Evolutionary conservation across 371 early-diverging fungal genomes (phyloP).

Genomic region (Lichtheimia ornata): DNA sequence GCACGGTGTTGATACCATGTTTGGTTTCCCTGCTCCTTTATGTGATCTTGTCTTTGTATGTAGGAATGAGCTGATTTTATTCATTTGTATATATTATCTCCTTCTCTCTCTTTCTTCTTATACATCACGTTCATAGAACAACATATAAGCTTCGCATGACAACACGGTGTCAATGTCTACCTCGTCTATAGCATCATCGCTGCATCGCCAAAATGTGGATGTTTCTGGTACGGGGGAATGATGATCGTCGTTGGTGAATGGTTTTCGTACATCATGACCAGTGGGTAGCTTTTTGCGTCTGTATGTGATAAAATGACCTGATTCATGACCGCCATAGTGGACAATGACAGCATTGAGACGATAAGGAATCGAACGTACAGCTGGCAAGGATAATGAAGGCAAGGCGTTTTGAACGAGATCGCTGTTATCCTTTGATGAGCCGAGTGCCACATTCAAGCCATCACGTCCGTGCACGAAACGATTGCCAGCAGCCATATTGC

Average conservation of each 20-base stretch:
- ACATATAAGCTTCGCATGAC: conserved; percentile 26
- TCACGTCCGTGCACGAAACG: conserved; percentile 42
- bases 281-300: conserved; percentile 50
- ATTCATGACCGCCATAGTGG: conserved; percentile 74
- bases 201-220: conserved; percentile 71
- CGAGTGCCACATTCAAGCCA: conserved; percentile 37
- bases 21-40: too few species aligned
- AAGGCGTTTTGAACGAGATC: conserved; percentile 38
- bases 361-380: conserved; percentile 53
- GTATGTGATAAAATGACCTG: conserved; percentile 41
- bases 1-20: too few species aligned
- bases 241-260: conserved; percentile 21
- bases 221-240: conserved; percentile 49
- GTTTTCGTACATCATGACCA: conserved; percentile 44
- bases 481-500: conserved; percentile 49
- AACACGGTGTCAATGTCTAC: conserved; percentile 72
- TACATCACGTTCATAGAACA: conserved; percentile 18
- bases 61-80: too few species aligned
- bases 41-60: too few species aligned
- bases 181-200: conserved; percentile 85
- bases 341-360: conserved; percentile 84
- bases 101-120: conserved; percentile 4
- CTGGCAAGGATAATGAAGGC: conserved; percentile 39
- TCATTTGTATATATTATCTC: conserved; percentile 18
- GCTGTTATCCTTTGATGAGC: conserved; percentile 22